These are phyloP conservation scores for Penicillium corylophilum DNA, from an alignment of 2,329 filamentous ascomycete species.

Conservation along the genomic window DNA sequence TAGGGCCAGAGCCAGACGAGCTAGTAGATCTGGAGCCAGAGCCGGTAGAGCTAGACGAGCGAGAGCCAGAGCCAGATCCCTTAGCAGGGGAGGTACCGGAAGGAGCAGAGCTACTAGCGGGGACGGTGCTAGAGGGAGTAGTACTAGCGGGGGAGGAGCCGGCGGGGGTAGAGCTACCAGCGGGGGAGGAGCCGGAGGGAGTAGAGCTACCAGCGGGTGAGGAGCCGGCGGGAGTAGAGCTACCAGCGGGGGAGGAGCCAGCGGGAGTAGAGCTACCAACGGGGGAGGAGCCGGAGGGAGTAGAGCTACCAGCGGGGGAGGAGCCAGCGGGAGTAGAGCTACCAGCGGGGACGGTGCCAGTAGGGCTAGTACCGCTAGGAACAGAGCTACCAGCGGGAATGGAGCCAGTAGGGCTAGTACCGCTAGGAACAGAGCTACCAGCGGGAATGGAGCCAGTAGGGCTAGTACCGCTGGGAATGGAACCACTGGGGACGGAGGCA, in stretches of 20 bases:
- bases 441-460: conserved; percentile 3
- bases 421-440: conserved; percentile 3
- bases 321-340: not conserved
- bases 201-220: conserved; percentile 5
- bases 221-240: no score
- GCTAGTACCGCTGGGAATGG: not conserved
- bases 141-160: not conserved
- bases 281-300: conserved; percentile 5
- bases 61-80: conserved; percentile 7
- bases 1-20: conserved; percentile 9
- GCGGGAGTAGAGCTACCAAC: conserved; percentile 3
- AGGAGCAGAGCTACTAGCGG: not conserved
- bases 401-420: not conserved
- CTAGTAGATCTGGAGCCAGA: conserved; percentile 11
- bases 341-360: not conserved
- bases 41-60: conserved; percentile 14
- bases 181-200: not conserved
- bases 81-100: not conserved
- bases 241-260: conserved; percentile 2
- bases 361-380: not conserved
- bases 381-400: not conserved
- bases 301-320: not conserved
- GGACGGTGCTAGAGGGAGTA: conserved; percentile 8
- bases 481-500: not conserved
- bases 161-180: not conserved